Evolutionary conservation across 495 filamentous ascomycete species (phyloP).

Genomic region (Wilcoxina mikolae): DNA sequence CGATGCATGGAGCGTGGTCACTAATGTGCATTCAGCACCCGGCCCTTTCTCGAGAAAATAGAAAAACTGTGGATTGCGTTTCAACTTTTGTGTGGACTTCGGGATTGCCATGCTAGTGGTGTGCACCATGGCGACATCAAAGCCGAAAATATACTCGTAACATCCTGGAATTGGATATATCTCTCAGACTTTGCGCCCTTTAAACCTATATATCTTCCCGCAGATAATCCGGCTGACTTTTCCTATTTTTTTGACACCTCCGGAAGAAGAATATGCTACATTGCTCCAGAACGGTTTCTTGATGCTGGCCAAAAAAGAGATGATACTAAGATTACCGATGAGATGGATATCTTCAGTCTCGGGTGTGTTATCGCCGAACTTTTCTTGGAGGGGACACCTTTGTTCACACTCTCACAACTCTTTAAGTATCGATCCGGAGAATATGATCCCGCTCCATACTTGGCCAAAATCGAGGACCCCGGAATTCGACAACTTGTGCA

Average conservation of each 20-base stretch:
- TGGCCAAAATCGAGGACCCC: constrained; percentile 74
- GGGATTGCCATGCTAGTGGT: constrained; percentile 82
- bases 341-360: constrained; percentile 97
- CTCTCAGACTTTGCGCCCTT: constrained; percentile 92
- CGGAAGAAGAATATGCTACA: constrained; percentile 82
- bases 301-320: constrained; percentile 46
- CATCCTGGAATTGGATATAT: constrained; percentile 99
- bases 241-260: constrained; percentile 96
- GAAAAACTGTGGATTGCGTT: constrained; percentile 99
- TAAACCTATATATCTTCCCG: constrained; percentile 87
- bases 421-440: constrained; percentile 86
- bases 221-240: constrained; percentile 94
- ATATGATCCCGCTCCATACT: constrained; percentile 71
- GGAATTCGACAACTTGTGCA: constrained; percentile 67
- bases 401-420: constrained; percentile 84
- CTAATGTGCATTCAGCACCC: constrained; percentile 44
- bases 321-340: constrained; percentile 64
- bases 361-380: constrained; percentile 96
- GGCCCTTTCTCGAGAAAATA: constrained; percentile 93
- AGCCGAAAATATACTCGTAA: constrained; percentile 88
- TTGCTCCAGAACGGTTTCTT: constrained; percentile 86
- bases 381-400: constrained; percentile 74
- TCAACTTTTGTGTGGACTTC: constrained; percentile 80
- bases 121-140: constrained; percentile 98
- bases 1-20: neutral